A percentile compares a stretch with the other conserved stretches of the same genome.
These are phyloP conservation scores for Irineochytrium annulatum DNA, from an alignment of 192 early-diverging fungal genomes.

Conservation along the genomic window DNA sequence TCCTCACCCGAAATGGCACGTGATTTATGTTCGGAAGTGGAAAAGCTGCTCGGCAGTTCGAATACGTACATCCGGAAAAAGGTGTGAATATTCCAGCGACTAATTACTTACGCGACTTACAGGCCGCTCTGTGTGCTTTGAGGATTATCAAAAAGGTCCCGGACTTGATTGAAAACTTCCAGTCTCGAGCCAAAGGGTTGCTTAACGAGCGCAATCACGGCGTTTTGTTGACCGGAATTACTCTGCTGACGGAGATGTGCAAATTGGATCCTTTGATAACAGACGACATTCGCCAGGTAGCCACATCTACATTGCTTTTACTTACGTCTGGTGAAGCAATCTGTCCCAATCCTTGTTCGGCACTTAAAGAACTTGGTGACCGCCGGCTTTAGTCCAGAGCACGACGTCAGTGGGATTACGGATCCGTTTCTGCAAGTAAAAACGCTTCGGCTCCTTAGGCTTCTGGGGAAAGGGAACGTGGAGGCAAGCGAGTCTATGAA, in stretches of 20 bases:
- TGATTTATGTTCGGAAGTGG: constrained; percentile 90
- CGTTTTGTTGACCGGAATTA: constrained; percentile 85
- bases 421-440: constrained; percentile 98
- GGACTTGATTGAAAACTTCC: constrained; percentile 85
- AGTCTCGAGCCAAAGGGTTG: constrained; percentile 64
- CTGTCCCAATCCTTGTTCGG: constrained; percentile 77
- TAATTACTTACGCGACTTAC: neutral
- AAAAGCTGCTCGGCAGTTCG: constrained; percentile 82
- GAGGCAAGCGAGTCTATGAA: constrained; percentile 89
- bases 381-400: constrained; percentile 84
- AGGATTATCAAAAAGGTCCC: constrained; percentile 90
- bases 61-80: constrained; percentile 97
- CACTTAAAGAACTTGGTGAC: constrained; percentile 86
- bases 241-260: constrained; percentile 90
- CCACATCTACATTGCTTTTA: neutral
- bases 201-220: constrained; percentile 93
- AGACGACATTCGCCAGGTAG: constrained; percentile 65
- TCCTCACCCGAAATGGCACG: constrained; percentile 94
- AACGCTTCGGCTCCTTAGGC: constrained; percentile 81
- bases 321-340: constrained; percentile 28
- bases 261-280: constrained; percentile 62
- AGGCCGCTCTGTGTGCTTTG: constrained; percentile 91
- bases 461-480: constrained; percentile 77
- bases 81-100: constrained; percentile 41
- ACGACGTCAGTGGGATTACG: constrained; percentile 93